Evolutionary conservation across 73 alveolate genomes (phyloP), one percentile per base, ranked within the genome.

Genomic region (Symbiodinium natans): DNA sequence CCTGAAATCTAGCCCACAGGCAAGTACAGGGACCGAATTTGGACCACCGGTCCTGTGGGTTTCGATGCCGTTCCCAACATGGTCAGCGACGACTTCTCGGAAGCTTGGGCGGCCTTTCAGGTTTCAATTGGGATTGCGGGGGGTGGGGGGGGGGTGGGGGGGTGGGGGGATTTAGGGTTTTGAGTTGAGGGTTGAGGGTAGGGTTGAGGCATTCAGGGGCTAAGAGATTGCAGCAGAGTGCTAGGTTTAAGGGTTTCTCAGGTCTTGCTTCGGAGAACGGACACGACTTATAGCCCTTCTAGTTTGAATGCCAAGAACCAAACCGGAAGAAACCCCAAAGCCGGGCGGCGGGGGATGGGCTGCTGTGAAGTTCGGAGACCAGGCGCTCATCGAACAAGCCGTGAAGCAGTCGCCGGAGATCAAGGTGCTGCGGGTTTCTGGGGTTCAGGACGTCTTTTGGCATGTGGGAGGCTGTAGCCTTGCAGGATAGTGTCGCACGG

Each of bases 21-120:
- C n/a, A 75, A 75, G 86, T 75, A 36, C 63, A 36, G 43, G 17
- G 92, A 43, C 42, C 40, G 98, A 33, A 43, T 92, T 43, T 92
- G 98, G 98, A 92, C 98, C 31, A 83, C 89, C 34, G 98, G 98
- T 1, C 98, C 98, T 27, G 98, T 92, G 41, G 98, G 98, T 34
- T 92, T 92, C 43, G 98, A 92, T 39, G 68, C 82, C 34, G 25
- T 75, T n/a, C 98, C 98, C 40, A 71, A 75, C 36, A 43, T 77
- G 29, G 59, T 34, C 29, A n/a, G 82, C 43, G 54, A 77, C 59
- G 83, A 92, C 68, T 92, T 75, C 38, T 1, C 92, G 9, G 77
- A 31, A 25, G 7, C 77, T 63, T 11, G 59, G 59, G 59, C 21
- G 13, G 59, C 59, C 6, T 46, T 46, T 9, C 59, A 46, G 59